Base-by-base conservation (phyloP, 768 basidiomycete genomes). In the Suillus subaureus region DNA sequence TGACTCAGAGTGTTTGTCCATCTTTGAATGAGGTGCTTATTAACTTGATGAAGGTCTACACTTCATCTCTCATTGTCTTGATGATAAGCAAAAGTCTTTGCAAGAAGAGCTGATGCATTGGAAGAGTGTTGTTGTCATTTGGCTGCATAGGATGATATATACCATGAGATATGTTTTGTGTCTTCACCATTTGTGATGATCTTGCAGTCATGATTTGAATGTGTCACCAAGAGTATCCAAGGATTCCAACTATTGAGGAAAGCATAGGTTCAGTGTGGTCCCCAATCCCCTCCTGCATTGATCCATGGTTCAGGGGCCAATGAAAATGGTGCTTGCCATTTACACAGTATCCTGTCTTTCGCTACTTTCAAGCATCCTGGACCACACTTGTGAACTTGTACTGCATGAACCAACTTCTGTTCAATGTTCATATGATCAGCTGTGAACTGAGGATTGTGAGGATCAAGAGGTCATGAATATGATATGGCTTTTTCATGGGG, bases 181-280 rank as follows among this genome's bases (percentile, higher is more conserved):
- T 79, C 78, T 0, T 23, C 9, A 0, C 77, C 74, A 70, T 78
- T 79, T 0, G 78, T 80, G 0, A 84, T 26, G 0, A 85, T 64
- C 60, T 85, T 84, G 0, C 45, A 47, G 63, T 85, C 80, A 61
- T 83, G 77, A 62, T 85, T 85, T 0, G 45, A 47, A 0, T 4
- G n/a, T n/a, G 45, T 47, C 1, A 9, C n/a, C n/a, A 47, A 0
- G 0, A 45, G 8, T 0, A 45, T 7, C 18, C 18, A n/a, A 11
- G 45, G 45, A 47, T 47, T 47, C 45, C 45, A 47, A 11, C 18
- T 47, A 11, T 47, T 47, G 0, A 47, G n/a, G 11, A 47, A 47
- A 11, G 21, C 1, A n/a, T 47, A 47, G 4, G 8, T 47, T 47
- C n/a, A 8, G 3, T 47, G 21, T 3, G 45, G 45, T 11, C 45